Evolutionary conservation across 139 green algal genomes (phyloP), one percentile per base, ranked within the genome.

Genomic region (Tetratostichococcus sp.): DNA sequence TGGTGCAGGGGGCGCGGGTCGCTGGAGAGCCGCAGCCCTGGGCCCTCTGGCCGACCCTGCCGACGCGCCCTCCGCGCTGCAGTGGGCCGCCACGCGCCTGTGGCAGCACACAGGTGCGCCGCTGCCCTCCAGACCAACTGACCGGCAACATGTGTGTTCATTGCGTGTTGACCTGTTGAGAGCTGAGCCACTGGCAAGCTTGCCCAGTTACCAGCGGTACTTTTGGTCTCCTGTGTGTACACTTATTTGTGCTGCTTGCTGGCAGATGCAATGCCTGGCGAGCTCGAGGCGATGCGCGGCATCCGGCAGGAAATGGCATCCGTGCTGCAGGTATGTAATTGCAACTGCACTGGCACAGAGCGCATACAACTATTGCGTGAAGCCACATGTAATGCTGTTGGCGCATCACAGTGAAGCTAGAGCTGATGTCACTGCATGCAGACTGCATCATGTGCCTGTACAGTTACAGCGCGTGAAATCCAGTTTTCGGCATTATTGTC

Each of bases 61-160:
- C 1, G 76, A 35, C 8, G 50, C 35, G 32, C 70, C 67, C 4
- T 30, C 74, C 22, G 66, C 82, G 26, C 67, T 84, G 58, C 75
- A 88, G 68, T 88, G 82, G 84, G 75, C 86, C 22, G 79, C 76
- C 21, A 75, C 71, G 1, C 77, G 67, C 43, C 71, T 81, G 31
- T 81, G 71, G 71, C 59, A 74, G 39, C 70, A 62, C 50, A 62
- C 50, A 72, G 76, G 79, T 88, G 57, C 39, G 39, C 11, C n/a
- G 1, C 0, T 42, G 4, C 34, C 57, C 4, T 31, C 39, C 39
- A 11, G 39, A 50, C 39, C 39, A 50, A 50, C 11, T 50, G n/a
- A n/a, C n/a, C n/a, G n/a, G n/a, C n/a, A 50, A 50, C 39, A 50
- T 50, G 39, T 50, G 39, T n/a, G n/a, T n/a, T n/a, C n/a, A n/a